phyloP scores from a whole-genome alignment of 176 grass and related monocot genomes.

The Aegilops bicornis region DNA sequence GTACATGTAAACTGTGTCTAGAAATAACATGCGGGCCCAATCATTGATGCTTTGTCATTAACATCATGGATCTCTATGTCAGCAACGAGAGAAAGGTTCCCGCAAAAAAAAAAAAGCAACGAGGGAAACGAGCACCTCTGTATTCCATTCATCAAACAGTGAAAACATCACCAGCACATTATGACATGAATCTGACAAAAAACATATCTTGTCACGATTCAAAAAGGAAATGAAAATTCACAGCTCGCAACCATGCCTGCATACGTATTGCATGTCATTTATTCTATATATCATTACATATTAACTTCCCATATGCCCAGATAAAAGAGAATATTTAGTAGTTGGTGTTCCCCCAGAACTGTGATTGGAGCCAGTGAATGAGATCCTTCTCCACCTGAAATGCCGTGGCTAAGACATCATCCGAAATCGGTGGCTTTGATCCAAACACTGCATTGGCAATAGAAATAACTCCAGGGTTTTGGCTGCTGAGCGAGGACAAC shows the following conservation, averaged over 20 bases:
- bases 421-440: not conserved
- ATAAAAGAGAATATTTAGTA: not conserved
- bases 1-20: not conserved
- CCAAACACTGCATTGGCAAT: constrained; percentile 6
- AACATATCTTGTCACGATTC: not conserved
- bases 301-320: not conserved
- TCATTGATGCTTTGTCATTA: not conserved
- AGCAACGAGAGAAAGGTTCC: not conserved
- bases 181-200: not conserved
- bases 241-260: not conserved
- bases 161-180: not conserved
- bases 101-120: too few relatives aligned
- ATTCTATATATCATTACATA: not conserved
- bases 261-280: not conserved
- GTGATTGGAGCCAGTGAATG: not conserved
- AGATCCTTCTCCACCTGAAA: constrained; percentile 12
- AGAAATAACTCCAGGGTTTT: constrained; percentile 12
- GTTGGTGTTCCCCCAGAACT: not conserved
- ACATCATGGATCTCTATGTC: not conserved
- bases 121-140: not conserved
- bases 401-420: not conserved
- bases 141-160: not conserved
- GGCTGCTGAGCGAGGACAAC: not conserved
- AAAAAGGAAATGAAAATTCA: not conserved
- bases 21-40: not conserved